Percentiles rank a stretch among this genome's conserved stretches.
Evolutionary conservation across 139 green algal genomes (phyloP).

Genomic region (Haematococcus sp.): DNA sequence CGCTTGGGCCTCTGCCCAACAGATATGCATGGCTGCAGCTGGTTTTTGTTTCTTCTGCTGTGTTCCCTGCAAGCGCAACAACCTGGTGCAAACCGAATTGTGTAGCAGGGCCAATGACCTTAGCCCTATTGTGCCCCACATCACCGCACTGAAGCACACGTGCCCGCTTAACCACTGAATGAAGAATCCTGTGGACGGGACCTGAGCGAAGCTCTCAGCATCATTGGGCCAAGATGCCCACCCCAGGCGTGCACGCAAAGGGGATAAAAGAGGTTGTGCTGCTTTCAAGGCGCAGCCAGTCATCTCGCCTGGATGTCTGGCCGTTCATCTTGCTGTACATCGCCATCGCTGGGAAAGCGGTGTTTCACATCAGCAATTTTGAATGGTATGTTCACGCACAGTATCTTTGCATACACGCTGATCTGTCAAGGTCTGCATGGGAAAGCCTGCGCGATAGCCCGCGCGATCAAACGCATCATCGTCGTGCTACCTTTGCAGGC

Average conservation of each 20-base stretch:
- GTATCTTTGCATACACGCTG: background rate
- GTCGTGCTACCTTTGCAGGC: background rate
- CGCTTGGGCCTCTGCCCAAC: no score
- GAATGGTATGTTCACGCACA: slow-evolving; percentile 33
- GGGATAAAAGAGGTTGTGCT: slow-evolving; percentile 28
- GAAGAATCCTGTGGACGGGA: background rate
- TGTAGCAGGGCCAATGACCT: no score
- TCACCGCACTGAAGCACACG: no score
- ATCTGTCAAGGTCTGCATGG: slow-evolving; percentile 7
- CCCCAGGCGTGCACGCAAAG: slow-evolving; percentile 32
- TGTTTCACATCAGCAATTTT: slow-evolving; percentile 18
- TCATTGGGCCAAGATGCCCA: background rate
- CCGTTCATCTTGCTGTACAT: slow-evolving; percentile 42
- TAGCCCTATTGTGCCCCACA: no score
- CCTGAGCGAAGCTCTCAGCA: background rate
- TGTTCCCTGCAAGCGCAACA: no score
- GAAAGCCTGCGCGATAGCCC: background rate
- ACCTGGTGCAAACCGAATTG: no score
- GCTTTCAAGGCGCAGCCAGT: background rate
- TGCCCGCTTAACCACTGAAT: background rate
- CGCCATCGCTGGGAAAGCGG: slow-evolving; percentile 2
- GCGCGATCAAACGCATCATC: background rate
- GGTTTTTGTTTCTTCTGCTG: no score
- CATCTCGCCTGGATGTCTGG: slow-evolving; percentile 29
- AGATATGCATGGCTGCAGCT: no score